Conservation (phyloP, 225 moss, liverwort and hornwort genomes). For the Sphagnum contortum region DNA sequence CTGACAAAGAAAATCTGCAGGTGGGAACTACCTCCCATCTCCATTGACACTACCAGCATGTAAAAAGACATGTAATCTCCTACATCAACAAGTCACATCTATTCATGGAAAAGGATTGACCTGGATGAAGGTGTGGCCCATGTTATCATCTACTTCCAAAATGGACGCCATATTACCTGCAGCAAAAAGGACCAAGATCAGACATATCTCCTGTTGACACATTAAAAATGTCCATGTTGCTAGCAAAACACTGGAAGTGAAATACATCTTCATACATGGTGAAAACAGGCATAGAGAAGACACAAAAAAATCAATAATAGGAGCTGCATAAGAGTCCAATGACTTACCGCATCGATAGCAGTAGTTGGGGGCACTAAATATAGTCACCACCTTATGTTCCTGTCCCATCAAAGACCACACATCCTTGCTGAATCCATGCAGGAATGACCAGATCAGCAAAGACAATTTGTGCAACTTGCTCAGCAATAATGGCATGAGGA, state of each 20-base stretch:
- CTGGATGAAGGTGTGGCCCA: slow-evolving; percentile 59
- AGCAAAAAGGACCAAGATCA: slow-evolving; percentile 1
- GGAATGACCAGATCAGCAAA: too few species aligned
- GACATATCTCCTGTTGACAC: neutral
- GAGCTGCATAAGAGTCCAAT: neutral
- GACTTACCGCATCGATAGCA: slow-evolving; percentile 5
- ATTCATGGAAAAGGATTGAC: slow-evolving; percentile 6
- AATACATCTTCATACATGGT: neutral
- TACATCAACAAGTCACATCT: too few species aligned
- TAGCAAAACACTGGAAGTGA: neutral
- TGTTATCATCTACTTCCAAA: slow-evolving; percentile 53
- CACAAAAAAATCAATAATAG: neutral
- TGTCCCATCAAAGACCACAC: neutral
- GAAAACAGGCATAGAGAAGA: neutral
- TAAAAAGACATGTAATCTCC: too few species aligned
- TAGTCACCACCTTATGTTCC: slow-evolving; percentile 8
- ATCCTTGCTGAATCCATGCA: too few species aligned
- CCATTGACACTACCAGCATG: too few species aligned
- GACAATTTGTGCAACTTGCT: too few species aligned
- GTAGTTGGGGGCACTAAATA: slow-evolving; percentile 9
- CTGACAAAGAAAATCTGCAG: too few species aligned
- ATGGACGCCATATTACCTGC: slow-evolving; percentile 53
- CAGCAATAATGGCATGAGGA: too few species aligned
- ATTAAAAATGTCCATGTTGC: neutral
- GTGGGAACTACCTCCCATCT: too few species aligned